Evolutionary conservation across 345 rosid genomes (phyloP).

Genomic region (Eucalyptus pauciflora): DNA sequence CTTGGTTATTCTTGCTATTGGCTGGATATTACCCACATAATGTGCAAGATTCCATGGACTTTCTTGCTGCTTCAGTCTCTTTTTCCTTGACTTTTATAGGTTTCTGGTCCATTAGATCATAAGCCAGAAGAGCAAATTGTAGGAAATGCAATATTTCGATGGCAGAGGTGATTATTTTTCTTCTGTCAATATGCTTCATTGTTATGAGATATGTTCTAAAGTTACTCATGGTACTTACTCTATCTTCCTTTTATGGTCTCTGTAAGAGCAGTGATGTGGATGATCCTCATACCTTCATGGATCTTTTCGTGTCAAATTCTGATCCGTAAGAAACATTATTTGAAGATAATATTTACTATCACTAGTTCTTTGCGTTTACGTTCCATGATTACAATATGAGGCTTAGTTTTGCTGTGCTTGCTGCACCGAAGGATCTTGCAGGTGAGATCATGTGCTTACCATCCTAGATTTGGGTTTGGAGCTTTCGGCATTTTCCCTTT

Average conservation of each 20-base stretch:
- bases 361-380: background rate
- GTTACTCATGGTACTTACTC: background rate
- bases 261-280: constrained; percentile 52
- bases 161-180: constrained; percentile 53
- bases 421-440: constrained; percentile 36
- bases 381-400: background rate
- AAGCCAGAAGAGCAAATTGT: constrained; percentile 38
- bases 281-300: constrained; percentile 91
- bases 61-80: background rate
- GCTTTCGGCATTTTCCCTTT: constrained; percentile 70
- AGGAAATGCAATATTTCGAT: constrained; percentile 71
- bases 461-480: constrained; percentile 69
- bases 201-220: background rate
- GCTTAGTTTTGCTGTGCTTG: constrained; percentile 1
- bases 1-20: background rate
- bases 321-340: constrained; percentile 45
- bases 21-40: background rate
- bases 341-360: background rate
- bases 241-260: background rate
- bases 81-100: constrained; percentile 27
- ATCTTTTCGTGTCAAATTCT: constrained; percentile 63
- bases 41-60: background rate
- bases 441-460: constrained; percentile 61
- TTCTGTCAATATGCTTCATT: background rate
- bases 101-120: constrained; percentile 60